These are phyloP conservation scores for Aspergillus spinulosporus DNA, from an alignment of 2,329 filamentous ascomycete genomes.

Conservation along the genomic window DNA sequence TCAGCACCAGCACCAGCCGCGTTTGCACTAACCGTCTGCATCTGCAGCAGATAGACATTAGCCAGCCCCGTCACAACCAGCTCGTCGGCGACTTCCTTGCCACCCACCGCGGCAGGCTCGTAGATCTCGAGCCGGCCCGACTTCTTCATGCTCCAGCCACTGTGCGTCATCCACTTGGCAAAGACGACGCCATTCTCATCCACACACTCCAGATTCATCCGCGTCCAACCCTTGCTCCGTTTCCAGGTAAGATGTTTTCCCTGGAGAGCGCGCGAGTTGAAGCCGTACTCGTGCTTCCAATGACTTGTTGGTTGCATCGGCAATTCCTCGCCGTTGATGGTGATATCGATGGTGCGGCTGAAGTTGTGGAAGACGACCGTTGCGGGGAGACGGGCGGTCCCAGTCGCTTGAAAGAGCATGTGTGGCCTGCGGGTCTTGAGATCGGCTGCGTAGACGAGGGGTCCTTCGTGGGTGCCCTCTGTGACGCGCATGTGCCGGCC, in stretches of 20 bases:
- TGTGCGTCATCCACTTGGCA: background rate
- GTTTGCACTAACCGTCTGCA: background rate
- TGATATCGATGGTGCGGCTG: slow-evolving; percentile 10
- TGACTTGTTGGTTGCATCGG: background rate
- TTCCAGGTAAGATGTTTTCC: slow-evolving; percentile 8
- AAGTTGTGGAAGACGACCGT: slow-evolving; percentile 12
- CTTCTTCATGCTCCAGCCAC: slow-evolving; percentile 2
- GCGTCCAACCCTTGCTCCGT: background rate
- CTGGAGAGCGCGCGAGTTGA: background rate
- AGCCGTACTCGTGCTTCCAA: background rate
- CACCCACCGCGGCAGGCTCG: background rate
- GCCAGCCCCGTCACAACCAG: slow-evolving; percentile 14
- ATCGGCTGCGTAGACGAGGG: slow-evolving; percentile 12
- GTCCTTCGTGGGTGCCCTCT: slow-evolving; percentile 3
- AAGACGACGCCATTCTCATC: background rate
- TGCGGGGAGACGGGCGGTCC: slow-evolving; percentile 8
- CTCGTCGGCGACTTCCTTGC: slow-evolving; percentile 3
- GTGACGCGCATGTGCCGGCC: slow-evolving; percentile 11
- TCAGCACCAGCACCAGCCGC: slow-evolving; percentile 1
- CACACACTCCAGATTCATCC: background rate
- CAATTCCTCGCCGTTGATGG: slow-evolving; percentile 10
- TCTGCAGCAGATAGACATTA: slow-evolving; percentile 2
- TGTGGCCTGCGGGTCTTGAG: slow-evolving; percentile 16
- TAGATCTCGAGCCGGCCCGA: slow-evolving; percentile 9
- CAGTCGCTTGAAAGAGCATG: slow-evolving; percentile 14